Conservation (phyloP, 1,284 basidiomycete genomes). For the Coriolopsis trogii region DNA sequence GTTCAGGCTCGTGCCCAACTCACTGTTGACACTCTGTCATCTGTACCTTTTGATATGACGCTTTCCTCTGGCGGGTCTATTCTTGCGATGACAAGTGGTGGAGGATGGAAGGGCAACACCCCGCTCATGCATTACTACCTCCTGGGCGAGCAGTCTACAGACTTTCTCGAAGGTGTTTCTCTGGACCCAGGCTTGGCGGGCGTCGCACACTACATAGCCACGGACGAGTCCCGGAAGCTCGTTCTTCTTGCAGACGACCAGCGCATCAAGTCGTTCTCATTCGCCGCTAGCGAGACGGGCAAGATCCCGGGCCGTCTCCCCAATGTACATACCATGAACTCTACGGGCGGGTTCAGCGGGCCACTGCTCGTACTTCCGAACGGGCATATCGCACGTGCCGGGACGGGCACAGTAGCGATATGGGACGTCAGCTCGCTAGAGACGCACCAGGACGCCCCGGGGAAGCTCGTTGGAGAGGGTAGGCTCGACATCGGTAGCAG, state of each 20-base stretch:
- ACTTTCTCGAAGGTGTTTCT: constrained; percentile 2
- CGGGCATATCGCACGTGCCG: constrained; percentile 36
- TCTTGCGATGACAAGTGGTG: constrained; percentile 31
- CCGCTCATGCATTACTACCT: constrained; percentile 36
- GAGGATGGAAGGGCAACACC: constrained; percentile 41
- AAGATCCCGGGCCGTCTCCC: constrained; percentile 3
- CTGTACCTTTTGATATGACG: constrained; percentile 29
- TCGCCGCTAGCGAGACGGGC: constrained; percentile 2
- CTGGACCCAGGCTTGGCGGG: constrained; percentile 23
- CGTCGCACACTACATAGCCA: constrained; percentile 20
- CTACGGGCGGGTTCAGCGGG: constrained; percentile 27
- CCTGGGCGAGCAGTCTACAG: constrained; percentile 22
- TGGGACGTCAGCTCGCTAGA: constrained; percentile 39
- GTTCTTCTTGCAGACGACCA: constrained; percentile 30
- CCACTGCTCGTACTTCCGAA: constrained; percentile 33
- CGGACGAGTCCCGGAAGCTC: constrained; percentile 31
- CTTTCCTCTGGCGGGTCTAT: constrained; percentile 33
- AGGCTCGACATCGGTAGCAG: constrained; percentile 26
- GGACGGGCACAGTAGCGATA: constrained; percentile 33
- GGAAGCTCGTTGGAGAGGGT: constrained; percentile 31
- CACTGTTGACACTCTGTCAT: constrained; percentile 23
- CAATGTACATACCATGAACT: constrained; percentile 38
- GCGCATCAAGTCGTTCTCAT: constrained; percentile 33
- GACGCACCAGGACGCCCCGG: constrained; percentile 34
- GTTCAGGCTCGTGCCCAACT: constrained; percentile 22